Percentiles rank a stretch among this genome's conserved stretches.
Conservation (phyloP, 2,329 filamentous ascomycete genomes). For the Aspergillus tamarii region DNA sequence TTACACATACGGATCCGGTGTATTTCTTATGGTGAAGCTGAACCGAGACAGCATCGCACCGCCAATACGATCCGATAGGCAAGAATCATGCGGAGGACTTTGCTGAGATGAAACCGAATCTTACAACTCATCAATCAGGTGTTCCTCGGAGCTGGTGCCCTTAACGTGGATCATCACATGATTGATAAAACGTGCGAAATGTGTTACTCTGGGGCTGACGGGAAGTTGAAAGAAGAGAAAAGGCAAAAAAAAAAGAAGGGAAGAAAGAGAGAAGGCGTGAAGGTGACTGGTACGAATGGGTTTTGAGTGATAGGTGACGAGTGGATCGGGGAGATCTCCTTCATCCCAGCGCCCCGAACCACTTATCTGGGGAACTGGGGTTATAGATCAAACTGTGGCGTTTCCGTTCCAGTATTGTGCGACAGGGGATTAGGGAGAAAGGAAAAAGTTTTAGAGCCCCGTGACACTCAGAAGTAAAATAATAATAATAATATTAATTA, state of each 20-base stretch:
- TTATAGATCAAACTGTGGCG: conserved; percentile 19
- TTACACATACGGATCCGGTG: conserved; percentile 1
- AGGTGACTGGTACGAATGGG: background rate
- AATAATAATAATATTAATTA: background rate
- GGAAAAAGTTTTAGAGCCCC: conserved; percentile 10
- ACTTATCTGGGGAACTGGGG: conserved; percentile 21
- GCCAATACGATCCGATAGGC: background rate
- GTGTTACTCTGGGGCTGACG: conserved; percentile 22
- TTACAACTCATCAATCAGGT: conserved; percentile 21
- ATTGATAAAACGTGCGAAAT: conserved; percentile 32
- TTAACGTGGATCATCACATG: conserved; percentile 31
- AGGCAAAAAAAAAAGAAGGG: background rate
- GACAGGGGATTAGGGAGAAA: background rate
- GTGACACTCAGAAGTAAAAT: conserved; percentile 16
- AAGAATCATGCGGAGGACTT: conserved; percentile 10
- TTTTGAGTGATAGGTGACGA: conserved; percentile 15
- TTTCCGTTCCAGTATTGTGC: conserved; percentile 10
- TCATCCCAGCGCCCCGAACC: conserved; percentile 20
- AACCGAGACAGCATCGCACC: background rate
- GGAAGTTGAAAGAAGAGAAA: conserved; percentile 14
- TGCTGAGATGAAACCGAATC: conserved; percentile 1
- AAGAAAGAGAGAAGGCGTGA: background rate
- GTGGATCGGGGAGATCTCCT: conserved; percentile 22
- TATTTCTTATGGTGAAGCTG: background rate
- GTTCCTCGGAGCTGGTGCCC: conserved; percentile 10